Conservation (phyloP, 768 basidiomycete genomes). For the Wakefieldia striispora region DNA sequence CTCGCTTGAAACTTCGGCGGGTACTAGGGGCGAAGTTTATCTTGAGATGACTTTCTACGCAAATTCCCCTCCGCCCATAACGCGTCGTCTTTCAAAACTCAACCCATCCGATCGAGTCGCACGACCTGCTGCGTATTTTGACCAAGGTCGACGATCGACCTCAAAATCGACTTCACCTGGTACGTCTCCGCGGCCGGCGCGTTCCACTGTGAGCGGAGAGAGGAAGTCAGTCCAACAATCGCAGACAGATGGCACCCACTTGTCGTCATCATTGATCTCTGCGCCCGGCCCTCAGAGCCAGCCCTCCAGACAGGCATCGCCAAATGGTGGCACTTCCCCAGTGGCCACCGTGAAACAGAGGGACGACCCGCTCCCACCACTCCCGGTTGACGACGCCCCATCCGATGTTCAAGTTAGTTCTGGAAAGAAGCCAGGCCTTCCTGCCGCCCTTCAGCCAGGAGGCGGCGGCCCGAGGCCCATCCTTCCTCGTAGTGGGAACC, state of each 20-base stretch:
- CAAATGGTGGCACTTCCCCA: constrained; percentile 6
- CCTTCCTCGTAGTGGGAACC: constrained; percentile 15
- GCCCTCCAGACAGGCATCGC: constrained; percentile 6
- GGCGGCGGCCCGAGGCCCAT: constrained; percentile 20
- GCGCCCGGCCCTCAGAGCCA: constrained; percentile 10
- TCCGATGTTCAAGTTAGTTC: constrained; percentile 16
- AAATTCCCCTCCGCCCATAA: constrained; percentile 55
- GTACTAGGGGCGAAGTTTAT: constrained; percentile 80
- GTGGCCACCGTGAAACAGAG: constrained; percentile 13
- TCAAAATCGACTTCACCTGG: constrained; percentile 10
- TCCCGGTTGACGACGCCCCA: constrained; percentile 31
- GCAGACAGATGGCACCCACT: background rate
- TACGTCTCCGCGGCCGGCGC: constrained; percentile 13
- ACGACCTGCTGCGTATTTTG: constrained; percentile 34
- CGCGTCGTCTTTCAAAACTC: constrained; percentile 53
- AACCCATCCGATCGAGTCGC: constrained; percentile 49
- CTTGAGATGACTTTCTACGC: constrained; percentile 94
- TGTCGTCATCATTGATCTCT: constrained; percentile 27
- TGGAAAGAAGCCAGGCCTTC: constrained; percentile 27
- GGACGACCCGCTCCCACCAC: constrained; percentile 40
- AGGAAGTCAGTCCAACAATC: constrained; percentile 8
- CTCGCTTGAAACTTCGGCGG: constrained; percentile 52
- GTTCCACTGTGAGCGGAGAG: constrained; percentile 8
- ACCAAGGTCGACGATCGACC: constrained; percentile 21
- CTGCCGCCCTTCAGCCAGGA: constrained; percentile 45